Percentiles rank a stretch among this genome's conserved stretches.
phyloP scores from a whole-genome alignment of 495 filamentous ascomycete species.

The Sabuloglossum arenarium region DNA sequence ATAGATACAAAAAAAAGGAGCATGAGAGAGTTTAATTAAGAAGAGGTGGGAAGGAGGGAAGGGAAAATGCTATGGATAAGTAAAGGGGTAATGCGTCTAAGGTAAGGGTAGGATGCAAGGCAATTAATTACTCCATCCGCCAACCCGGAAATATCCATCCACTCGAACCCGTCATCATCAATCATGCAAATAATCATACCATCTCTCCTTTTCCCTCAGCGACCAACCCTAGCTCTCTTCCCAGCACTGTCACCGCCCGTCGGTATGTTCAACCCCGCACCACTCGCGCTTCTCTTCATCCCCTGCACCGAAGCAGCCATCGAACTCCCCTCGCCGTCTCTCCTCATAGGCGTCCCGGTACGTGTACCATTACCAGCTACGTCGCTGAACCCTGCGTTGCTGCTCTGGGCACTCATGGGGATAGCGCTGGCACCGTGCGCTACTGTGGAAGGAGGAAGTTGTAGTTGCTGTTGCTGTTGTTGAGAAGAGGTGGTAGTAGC shows the following conservation, averaged over 20 bases:
- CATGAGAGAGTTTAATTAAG: too few species aligned
- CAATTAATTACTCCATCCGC: too few species aligned
- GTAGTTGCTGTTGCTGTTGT: conserved; percentile 5
- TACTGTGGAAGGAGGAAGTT: conserved; percentile 7
- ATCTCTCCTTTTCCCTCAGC: too few species aligned
- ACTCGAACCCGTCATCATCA: too few species aligned
- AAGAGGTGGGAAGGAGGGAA: too few species aligned
- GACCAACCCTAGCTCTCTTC: not conserved
- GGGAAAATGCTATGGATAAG: too few species aligned
- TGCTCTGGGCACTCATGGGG: not conserved
- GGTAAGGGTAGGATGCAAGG: too few species aligned
- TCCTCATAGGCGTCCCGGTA: conserved; percentile 8
- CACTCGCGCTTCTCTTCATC: conserved; percentile 12
- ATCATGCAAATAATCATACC: too few species aligned
- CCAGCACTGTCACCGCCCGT: not conserved
- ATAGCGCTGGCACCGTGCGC: conserved; percentile 5
- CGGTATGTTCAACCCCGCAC: conserved; percentile 2
- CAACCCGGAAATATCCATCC: too few species aligned
- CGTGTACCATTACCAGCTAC: conserved; percentile 11
- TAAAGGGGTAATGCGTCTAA: too few species aligned
- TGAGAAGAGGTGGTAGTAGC: too few species aligned
- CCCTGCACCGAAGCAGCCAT: conserved; percentile 1
- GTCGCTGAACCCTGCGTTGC: conserved; percentile 8
- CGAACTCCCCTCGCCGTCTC: conserved; percentile 4
- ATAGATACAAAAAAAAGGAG: too few species aligned